Evolutionary conservation across 768 basidiomycete genomes (phyloP), one percentile per base, ranked within the genome.

Genomic region (Sporobolomyces phaffii): DNA sequence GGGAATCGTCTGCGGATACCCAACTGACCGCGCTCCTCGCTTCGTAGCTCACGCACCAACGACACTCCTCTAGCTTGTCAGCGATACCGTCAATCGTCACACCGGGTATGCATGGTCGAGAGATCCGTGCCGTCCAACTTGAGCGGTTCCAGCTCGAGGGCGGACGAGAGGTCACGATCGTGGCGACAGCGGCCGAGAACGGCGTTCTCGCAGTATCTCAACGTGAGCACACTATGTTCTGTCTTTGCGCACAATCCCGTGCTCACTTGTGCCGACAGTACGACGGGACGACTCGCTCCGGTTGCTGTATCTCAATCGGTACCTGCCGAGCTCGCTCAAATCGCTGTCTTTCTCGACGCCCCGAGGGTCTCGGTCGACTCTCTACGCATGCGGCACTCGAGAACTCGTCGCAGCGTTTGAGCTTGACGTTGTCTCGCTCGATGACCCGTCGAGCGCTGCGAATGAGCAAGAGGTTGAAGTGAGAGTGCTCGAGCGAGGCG

Each of bases 141-240:
- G 8, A 31, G 2, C 9, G 14, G 0, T 14, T 29, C 26, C 2
- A 4, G 9, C 15, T n/a, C 5, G n/a, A 38, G 0, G 52, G 36
- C 24, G 29, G 34, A 24, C 14, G 34, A 24, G 18, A 13, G 17
- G 31, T 47, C 8, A 48, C 47, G 5, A 22, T 65, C 1, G 20
- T 65, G 20, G 64, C 64, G 48, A 65, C 40, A 1, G 64, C 49
- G 3, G 57, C 64, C 13, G 64, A 65, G 50, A 65, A 65, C 33
- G 64, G 64, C 2, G 64, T 59, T 8, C 34, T 65, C 18, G 57
- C 41, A 18, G 26, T 65, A 17, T 51, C 49, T 2, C 6, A 29
- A 5, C 33, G 64, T 65, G 33, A 57, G 64, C 40, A 17, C 14
- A 13, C 44, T 26, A 15, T 8, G 4, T 31, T 31, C 13, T 36